A percentile compares a stretch with the other conserved stretches of the same genome.
phyloP scores from a whole-genome alignment of 1,139 yeast genomes.

The Geotrichum cucujoidarum region DNA sequence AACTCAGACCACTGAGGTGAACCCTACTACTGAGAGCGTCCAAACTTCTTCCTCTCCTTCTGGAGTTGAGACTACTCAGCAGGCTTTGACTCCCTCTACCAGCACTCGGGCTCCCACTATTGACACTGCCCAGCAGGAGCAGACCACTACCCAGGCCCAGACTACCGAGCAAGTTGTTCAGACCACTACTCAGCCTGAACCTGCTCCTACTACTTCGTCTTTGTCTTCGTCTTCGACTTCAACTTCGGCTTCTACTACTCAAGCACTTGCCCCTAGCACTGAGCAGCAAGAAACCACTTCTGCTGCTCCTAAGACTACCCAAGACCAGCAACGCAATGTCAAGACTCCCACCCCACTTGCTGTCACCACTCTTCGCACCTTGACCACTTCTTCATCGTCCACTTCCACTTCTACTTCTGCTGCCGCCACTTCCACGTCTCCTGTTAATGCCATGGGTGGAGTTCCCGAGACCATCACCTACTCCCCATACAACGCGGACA shows the following conservation, averaged over 20 bases:
- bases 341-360: background rate
- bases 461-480: constrained; percentile 61
- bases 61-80: background rate
- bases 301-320: background rate
- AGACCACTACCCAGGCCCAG: background rate
- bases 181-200: background rate
- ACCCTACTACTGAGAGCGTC: background rate
- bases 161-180: background rate
- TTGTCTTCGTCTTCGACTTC: no score
- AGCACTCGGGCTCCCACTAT: background rate
- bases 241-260: no score
- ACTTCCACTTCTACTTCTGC: background rate
- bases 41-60: background rate
- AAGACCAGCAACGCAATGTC: background rate
- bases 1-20: background rate
- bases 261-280: no score
- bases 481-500: constrained; percentile 70
- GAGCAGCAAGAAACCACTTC: background rate
- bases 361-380: background rate
- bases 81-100: background rate
- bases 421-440: constrained; percentile 16
- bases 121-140: background rate
- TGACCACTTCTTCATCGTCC: background rate
- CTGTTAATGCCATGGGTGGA: constrained; percentile 20
- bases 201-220: no score